A percentile compares a stretch with the other conserved stretches of the same genome.
Evolutionary conservation across 2,329 filamentous ascomycete genomes (phyloP).

Genomic region (Dothistroma septosporum): DNA sequence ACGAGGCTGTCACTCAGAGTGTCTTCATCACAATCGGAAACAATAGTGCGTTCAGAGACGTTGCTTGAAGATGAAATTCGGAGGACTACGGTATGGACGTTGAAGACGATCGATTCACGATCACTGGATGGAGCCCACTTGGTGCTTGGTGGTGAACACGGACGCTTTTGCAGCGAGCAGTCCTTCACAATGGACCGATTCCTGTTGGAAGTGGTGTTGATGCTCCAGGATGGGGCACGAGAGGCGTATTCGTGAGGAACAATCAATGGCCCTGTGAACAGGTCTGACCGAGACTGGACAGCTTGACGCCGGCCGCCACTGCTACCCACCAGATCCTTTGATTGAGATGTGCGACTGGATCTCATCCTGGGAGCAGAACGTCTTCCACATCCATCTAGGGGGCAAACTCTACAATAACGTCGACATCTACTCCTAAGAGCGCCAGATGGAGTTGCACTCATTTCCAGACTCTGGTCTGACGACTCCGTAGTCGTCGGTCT

Average conservation of each 20-base stretch:
- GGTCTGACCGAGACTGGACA: too few species aligned
- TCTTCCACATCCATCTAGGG: conserved; percentile 56
- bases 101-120: conserved; percentile 39
- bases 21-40: conserved; percentile 50
- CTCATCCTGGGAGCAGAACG: conserved; percentile 59
- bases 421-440: conserved; percentile 46
- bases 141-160: conserved; percentile 58
- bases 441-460: conserved; percentile 50
- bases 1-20: conserved; percentile 7
- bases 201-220: conserved; percentile 45
- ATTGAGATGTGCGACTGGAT: conserved; percentile 57
- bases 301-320: conserved; percentile 54
- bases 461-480: conserved; percentile 54
- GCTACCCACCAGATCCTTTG: conserved; percentile 53
- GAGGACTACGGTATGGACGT: conserved; percentile 50
- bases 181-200: conserved; percentile 41
- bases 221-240: conserved; percentile 45
- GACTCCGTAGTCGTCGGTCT: conserved; percentile 47
- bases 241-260: conserved; percentile 22
- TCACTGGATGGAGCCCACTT: conserved; percentile 52
- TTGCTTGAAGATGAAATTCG: conserved; percentile 44
- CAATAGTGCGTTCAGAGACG: conserved; percentile 41
- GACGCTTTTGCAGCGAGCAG: conserved; percentile 51
- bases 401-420: conserved; percentile 54
- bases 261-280: too few species aligned